phyloP scores from a whole-genome alignment of 1,284 basidiomycete genomes.

The Hemileia vastatrix region DNA sequence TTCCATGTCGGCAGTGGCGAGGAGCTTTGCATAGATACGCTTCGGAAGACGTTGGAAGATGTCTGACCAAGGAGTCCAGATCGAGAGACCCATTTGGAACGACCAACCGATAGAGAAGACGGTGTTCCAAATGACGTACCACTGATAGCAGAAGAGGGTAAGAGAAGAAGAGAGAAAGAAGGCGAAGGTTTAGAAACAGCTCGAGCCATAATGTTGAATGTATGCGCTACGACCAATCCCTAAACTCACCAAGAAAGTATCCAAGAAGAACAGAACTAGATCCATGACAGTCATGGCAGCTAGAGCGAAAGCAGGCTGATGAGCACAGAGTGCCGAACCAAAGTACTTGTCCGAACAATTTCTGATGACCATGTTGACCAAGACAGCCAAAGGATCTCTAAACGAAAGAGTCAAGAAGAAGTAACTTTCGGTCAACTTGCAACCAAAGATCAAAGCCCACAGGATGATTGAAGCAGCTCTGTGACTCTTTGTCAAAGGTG shows the following conservation, averaged over 20 bases:
- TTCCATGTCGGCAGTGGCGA: conserved; percentile 44
- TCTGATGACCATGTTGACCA: conserved; percentile 41
- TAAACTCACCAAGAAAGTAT: conserved; percentile 53
- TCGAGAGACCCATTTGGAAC: conserved; percentile 43
- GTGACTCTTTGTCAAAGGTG: conserved; percentile 34
- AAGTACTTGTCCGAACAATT: conserved; percentile 44
- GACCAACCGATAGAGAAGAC: conserved; percentile 44
- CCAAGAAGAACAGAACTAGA: conserved; percentile 43
- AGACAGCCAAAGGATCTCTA: conserved; percentile 42
- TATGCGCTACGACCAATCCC: too few relatives aligned
- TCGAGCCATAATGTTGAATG: background rate
- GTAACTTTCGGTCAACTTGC: conserved; percentile 45
- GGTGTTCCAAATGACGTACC: conserved; percentile 46
- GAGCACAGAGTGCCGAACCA: conserved; percentile 37
- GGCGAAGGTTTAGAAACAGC: background rate
- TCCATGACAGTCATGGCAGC: conserved; percentile 44
- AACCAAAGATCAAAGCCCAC: conserved; percentile 42
- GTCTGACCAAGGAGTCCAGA: conserved; percentile 45
- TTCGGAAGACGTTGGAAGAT: conserved; percentile 45
- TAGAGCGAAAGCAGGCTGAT: conserved; percentile 43
- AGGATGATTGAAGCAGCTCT: conserved; percentile 39
- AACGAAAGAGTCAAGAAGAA: conserved; percentile 44
- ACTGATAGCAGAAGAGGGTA: conserved; percentile 15
- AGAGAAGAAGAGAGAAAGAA: too few relatives aligned
- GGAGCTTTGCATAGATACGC: conserved; percentile 44